A percentile compares a stretch with the other conserved stretches of the same genome.
phyloP scores from a whole-genome alignment of 768 basidiomycete genomes.

The Auriscalpium vulgare region DNA sequence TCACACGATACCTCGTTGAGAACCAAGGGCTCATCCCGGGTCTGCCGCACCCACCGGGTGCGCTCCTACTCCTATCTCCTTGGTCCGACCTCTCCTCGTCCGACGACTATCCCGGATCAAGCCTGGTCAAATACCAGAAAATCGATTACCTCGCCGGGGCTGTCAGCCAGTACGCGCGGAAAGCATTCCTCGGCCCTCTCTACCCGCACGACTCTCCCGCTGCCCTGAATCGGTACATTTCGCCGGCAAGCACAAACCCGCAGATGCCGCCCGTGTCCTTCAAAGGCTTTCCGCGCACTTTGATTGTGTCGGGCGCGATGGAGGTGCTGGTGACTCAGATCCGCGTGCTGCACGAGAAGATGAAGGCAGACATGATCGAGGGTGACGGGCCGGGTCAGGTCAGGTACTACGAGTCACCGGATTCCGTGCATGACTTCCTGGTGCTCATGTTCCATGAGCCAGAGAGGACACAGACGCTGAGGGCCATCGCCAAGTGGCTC shows the following conservation, averaged over 20 bases:
- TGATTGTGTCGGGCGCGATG: background rate
- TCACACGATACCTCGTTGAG: slow-evolving; percentile 12
- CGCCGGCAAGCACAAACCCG: background rate
- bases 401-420: background rate
- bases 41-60: slow-evolving; percentile 3
- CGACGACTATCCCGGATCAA: background rate
- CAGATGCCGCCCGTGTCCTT: background rate
- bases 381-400: background rate
- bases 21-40: background rate
- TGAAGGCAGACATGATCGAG: background rate
- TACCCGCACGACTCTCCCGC: background rate
- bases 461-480: slow-evolving; percentile 39
- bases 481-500: slow-evolving; percentile 41
- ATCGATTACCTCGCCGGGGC: background rate
- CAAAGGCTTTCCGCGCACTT: background rate
- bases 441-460: slow-evolving; percentile 44
- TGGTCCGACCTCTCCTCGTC: slow-evolving; percentile 9
- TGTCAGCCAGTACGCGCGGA: background rate
- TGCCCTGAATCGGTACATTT: background rate
- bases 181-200: background rate
- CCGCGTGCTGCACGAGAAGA: background rate
- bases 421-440: slow-evolving; percentile 40
- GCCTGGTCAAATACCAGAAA: background rate
- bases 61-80: slow-evolving; percentile 11
- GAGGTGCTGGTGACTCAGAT: background rate